A percentile compares a stretch with the other conserved stretches of the same genome.
phyloP scores from a whole-genome alignment of 352 stramenopile species.

The Pythium guiyangense region DNA sequence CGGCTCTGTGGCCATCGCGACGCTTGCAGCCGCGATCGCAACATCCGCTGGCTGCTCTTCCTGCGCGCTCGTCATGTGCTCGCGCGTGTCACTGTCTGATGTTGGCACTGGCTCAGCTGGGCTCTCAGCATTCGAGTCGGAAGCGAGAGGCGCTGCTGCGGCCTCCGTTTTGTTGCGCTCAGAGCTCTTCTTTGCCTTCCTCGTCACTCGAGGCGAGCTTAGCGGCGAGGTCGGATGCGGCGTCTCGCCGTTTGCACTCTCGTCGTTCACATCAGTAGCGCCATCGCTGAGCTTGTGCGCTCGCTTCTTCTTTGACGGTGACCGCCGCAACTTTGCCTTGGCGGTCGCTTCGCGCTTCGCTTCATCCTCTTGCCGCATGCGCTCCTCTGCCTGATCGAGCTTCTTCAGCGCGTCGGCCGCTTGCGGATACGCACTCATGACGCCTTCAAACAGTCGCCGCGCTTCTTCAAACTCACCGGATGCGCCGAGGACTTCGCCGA shows the following conservation, averaged over 20 bases:
- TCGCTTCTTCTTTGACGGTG: conserved; percentile 20
- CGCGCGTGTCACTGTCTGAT: too few species aligned
- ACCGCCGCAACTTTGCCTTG: conserved; percentile 23
- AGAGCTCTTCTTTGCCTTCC: not conserved
- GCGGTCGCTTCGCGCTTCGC: conserved; percentile 21
- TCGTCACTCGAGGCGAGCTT: not conserved
- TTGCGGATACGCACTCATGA: conserved; percentile 46
- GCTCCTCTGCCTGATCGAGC: conserved; percentile 24
- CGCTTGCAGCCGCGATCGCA: not conserved
- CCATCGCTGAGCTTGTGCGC: conserved; percentile 1
- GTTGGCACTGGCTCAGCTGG: too few species aligned
- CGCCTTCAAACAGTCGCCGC: conserved; percentile 27
- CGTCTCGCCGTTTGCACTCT: not conserved
- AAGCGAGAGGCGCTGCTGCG: not conserved
- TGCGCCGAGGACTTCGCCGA: conserved; percentile 39
- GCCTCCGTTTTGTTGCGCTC: not conserved
- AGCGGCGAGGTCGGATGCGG: not conserved
- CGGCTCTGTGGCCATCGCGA: not conserved
- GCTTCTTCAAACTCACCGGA: conserved; percentile 37
- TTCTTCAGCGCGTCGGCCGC: conserved; percentile 35
- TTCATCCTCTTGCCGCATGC: conserved; percentile 20
- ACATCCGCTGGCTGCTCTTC: too few species aligned
- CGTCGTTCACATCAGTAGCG: not conserved
- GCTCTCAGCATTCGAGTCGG: too few species aligned
- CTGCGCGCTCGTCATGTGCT: too few species aligned